These are phyloP conservation scores for Kodamaea sp. DNA, from an alignment of 1,139 yeast genomes.

Conservation along the genomic window DNA sequence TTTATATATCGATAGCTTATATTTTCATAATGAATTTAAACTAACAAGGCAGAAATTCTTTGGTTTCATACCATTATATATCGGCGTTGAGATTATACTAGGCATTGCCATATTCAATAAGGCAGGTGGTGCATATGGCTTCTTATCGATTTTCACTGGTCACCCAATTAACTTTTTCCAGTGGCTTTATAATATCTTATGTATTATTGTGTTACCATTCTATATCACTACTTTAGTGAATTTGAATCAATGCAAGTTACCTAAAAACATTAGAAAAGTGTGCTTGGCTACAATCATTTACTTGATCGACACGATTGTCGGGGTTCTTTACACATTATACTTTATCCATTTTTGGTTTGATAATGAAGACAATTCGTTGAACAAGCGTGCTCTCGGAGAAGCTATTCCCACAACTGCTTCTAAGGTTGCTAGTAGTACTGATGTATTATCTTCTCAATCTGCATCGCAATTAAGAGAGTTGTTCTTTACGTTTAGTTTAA, in stretches of 20 bases:
- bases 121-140: constrained; percentile 85
- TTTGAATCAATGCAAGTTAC: constrained; percentile 21
- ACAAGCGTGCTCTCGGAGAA: constrained; percentile 3
- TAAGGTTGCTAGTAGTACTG: constrained; percentile 11
- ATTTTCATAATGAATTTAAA: neutral
- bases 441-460: constrained; percentile 44
- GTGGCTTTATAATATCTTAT: constrained; percentile 73
- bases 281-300: constrained; percentile 65
- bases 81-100: constrained; percentile 84
- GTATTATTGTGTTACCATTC: constrained; percentile 62
- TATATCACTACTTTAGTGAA: constrained; percentile 59
- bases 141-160: constrained; percentile 82
- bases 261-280: constrained; percentile 38
- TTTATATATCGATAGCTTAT: neutral
- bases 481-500: constrained; percentile 57
- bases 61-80: constrained; percentile 67
- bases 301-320: constrained; percentile 61
- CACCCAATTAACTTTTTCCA: constrained; percentile 82
- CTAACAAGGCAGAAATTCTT: constrained; percentile 42
- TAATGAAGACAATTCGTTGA: constrained; percentile 29
- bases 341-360: constrained; percentile 77
- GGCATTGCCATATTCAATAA: constrained; percentile 80
- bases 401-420: constrained; percentile 8
- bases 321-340: constrained; percentile 66
- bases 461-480: constrained; percentile 72